These are phyloP conservation scores for Calophaca sinica DNA, from an alignment of 306 rosid genomes.

Conservation along the genomic window DNA sequence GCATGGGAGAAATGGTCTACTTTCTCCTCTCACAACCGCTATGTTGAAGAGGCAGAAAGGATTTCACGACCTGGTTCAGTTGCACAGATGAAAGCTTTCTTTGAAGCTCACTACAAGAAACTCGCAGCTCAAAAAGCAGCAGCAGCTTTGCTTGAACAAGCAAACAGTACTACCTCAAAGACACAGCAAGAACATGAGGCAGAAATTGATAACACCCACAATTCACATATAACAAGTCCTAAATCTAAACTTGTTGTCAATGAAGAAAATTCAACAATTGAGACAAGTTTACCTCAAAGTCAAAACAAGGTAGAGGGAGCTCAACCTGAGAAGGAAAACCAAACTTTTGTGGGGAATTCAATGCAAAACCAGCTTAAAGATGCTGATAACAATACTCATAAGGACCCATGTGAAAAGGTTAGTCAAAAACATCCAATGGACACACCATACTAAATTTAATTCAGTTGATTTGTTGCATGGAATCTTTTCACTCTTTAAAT, in stretches of 20 bases:
- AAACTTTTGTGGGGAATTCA: constrained; percentile 40
- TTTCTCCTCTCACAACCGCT: constrained; percentile 74
- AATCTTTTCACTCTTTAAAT: neutral
- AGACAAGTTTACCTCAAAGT: constrained; percentile 37
- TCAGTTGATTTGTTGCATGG: neutral
- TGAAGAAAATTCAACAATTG: constrained; percentile 40
- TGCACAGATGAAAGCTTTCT: constrained; percentile 90
- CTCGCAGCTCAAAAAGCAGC: constrained; percentile 70
- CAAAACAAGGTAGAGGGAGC: constrained; percentile 43
- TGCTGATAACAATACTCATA: no score
- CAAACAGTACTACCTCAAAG: constrained; percentile 51
- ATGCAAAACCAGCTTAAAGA: constrained; percentile 39
- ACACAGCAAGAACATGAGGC: constrained; percentile 33
- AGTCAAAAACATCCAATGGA: constrained; percentile 44
- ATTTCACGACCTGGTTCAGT: constrained; percentile 78
- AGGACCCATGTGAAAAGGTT: no score
- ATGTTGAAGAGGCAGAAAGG: constrained; percentile 90
- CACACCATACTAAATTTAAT: constrained; percentile 16
- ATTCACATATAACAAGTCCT: constrained; percentile 37
- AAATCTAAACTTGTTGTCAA: constrained; percentile 37
- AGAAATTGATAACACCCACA: constrained; percentile 1
- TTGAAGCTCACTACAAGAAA: constrained; percentile 87
- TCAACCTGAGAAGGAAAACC: constrained; percentile 34
- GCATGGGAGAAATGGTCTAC: constrained; percentile 88
- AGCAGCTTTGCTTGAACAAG: constrained; percentile 68